Evolutionary conservation across 2,329 filamentous ascomycete species (phyloP), one percentile per base, ranked within the genome.

Genomic region (Pezicula radicicola): DNA sequence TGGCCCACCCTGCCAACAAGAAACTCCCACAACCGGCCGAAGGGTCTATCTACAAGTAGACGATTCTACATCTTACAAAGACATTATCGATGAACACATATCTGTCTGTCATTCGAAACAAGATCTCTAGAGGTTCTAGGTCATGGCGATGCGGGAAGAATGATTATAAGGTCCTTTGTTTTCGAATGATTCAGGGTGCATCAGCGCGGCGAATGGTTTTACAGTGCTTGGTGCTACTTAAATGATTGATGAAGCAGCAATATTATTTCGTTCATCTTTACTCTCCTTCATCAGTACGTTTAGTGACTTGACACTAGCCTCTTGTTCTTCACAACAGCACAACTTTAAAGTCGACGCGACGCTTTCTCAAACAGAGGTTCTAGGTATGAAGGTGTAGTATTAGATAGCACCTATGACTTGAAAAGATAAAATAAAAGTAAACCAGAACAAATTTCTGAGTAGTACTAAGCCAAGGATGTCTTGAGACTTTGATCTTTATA

Each of bases 1-100:
- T 99, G 94, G 93, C 93, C 28, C 83, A 92, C 54, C 85, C 89
- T 25, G 80, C 85, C 60, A 88, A 97, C 76, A 97, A 97, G 82
- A 97, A 97, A 75, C 84, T 97, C 28, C 88, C 91, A 12, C 94
- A 99, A 71, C 94, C 94, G 39, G 83, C 89, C 4, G 94, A 99
- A 75, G 92, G 91, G 53, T 84, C 88, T 28, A 86, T 75, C 30
- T 87, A 69, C 46, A 54, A 79, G 61, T 49, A 45, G 21, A 28
- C 15, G 1, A 6, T 33, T 33, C 12, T 7, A 13, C 7, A 49
- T 6, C 25, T 25, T 25, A 25, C 25, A 25, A 25, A 25, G 25
- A 25, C 6, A 25, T 6, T 25, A 25, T 25, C 25, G 3, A 25
- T 25, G 25, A 25, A 25, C 25, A 25, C 25, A 25, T 25, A 25